Evolutionary conservation across 2,329 filamentous ascomycete genomes (phyloP).

Genomic region (Gliomastix tumulicola): DNA sequence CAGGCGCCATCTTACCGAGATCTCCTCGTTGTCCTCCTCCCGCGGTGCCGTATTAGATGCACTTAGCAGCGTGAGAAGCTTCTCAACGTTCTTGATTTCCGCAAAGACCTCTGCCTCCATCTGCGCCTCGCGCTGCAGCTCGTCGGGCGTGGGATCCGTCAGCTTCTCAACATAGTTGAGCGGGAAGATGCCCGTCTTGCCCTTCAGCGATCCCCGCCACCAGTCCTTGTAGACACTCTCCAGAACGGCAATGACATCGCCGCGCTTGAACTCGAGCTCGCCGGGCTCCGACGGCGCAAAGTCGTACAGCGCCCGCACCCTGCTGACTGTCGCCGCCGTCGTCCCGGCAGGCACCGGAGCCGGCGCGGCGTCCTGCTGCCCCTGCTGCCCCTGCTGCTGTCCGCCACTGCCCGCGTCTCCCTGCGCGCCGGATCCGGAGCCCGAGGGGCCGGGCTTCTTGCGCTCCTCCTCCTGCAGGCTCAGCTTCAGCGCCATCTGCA

Average conservation of each 20-base stretch:
- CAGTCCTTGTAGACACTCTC: conserved; percentile 99
- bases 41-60: conserved; percentile 73
- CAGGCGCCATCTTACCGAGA: conserved; percentile 71
- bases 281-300: conserved; percentile 91
- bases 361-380: conserved; percentile 30
- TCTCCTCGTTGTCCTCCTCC: conserved; percentile 93
- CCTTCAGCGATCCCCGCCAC: conserved; percentile 95
- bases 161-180: conserved; percentile 98
- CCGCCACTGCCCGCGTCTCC: conserved; percentile 16
- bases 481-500: conserved; percentile 91
- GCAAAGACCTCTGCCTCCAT: conserved; percentile 74
- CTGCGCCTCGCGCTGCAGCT: conserved; percentile 89
- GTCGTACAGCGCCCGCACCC: conserved; percentile 88
- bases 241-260: conserved; percentile 92
- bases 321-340: conserved; percentile 91
- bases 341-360: conserved; percentile 70
- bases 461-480: conserved; percentile 82
- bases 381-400: no score
- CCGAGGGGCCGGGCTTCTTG: conserved; percentile 39
- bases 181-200: conserved; percentile 95
- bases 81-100: conserved; percentile 58
- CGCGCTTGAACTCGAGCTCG: conserved; percentile 92
- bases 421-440: conserved; percentile 15
- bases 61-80: conserved; percentile 81
- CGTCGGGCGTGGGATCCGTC: conserved; percentile 86